These are phyloP conservation scores for Micractinium conductrix DNA, from an alignment of 139 green algal genomes.

Conservation along the genomic window DNA sequence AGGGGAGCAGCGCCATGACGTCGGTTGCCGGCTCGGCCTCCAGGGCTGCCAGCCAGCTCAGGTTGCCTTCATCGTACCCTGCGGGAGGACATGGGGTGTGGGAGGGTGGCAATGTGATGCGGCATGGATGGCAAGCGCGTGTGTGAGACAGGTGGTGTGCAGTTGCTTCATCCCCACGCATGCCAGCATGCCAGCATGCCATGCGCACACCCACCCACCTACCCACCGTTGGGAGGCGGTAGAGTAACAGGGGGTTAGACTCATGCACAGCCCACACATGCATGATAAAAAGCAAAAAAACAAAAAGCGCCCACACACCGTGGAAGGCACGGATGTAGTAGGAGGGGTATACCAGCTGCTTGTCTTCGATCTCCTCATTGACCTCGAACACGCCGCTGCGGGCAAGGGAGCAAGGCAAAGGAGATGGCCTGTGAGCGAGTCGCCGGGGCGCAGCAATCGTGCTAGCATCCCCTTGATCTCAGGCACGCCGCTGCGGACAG, in stretches of 20 bases:
- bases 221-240: too few relatives aligned
- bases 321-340: constrained; percentile 86
- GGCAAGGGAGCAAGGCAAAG: too few relatives aligned
- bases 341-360: constrained; percentile 59
- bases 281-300: too few relatives aligned
- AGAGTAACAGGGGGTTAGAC: not conserved
- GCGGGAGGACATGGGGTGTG: not conserved
- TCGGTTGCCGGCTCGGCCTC: constrained; percentile 76
- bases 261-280: too few relatives aligned
- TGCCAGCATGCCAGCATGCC: not conserved
- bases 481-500: too few relatives aligned
- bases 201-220: not conserved
- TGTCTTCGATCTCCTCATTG: constrained; percentile 58
- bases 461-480: too few relatives aligned
- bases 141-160: not conserved
- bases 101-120: not conserved
- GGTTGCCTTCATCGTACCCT: constrained; percentile 69
- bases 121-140: not conserved
- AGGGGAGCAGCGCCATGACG: constrained; percentile 70
- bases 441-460: too few relatives aligned
- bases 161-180: not conserved
- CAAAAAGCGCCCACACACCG: constrained; percentile 2
- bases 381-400: constrained; percentile 23
- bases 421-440: too few relatives aligned
- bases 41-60: constrained; percentile 65